A percentile compares a stretch with the other conserved stretches of the same genome.
phyloP scores from a whole-genome alignment of 768 basidiomycete genomes.

The Auricularia cornea region DNA sequence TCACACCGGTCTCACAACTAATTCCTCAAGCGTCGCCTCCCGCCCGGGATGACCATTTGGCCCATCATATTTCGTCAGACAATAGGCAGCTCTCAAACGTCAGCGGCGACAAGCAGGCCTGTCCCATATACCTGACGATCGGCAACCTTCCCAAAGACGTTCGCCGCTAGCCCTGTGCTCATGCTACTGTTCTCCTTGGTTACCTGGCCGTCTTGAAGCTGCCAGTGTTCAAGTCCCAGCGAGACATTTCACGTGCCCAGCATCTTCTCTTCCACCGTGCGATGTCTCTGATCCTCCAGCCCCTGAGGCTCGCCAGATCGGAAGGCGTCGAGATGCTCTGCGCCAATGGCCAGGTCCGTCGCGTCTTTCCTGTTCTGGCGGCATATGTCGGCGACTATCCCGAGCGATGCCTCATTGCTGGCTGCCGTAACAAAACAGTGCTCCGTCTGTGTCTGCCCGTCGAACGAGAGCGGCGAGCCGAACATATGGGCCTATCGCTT shows the following conservation, averaged over 20 bases:
- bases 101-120: constrained; percentile 32
- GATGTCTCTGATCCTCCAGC: constrained; percentile 24
- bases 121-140: constrained; percentile 37
- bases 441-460: constrained; percentile 2
- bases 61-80: constrained; percentile 40
- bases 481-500: neutral
- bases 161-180: constrained; percentile 26
- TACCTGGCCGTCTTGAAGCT: constrained; percentile 33
- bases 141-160: constrained; percentile 36
- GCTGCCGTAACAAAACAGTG: constrained; percentile 6
- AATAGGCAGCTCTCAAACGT: constrained; percentile 34
- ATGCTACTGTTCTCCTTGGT: constrained; percentile 28
- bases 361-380: constrained; percentile 33
- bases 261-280: constrained; percentile 31
- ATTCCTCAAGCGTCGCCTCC: neutral
- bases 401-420: constrained; percentile 9
- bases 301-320: constrained; percentile 22
- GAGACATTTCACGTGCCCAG: constrained; percentile 34
- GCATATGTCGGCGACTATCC: constrained; percentile 12
- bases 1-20: neutral
- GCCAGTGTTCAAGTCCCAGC: constrained; percentile 27
- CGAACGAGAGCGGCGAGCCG: neutral
- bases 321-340: constrained; percentile 27
- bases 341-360: constrained; percentile 27
- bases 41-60: constrained; percentile 23